Base-by-base conservation (phyloP, 148 eudicot species). In the Talinum fruticosum region DNA sequence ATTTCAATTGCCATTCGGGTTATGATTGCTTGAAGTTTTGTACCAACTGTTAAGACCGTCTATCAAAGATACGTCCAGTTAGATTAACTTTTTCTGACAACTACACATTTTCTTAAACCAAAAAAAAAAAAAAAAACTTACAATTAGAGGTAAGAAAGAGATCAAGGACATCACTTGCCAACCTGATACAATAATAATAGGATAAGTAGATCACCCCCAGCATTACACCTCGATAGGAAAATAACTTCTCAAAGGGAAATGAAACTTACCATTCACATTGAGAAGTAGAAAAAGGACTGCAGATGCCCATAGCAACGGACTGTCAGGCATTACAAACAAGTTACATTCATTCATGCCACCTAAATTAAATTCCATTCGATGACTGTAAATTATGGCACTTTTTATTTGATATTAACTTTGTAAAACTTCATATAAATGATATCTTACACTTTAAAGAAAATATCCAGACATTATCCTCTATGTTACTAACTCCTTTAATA, bases 1-100 rank as follows among this genome's bases (percentile, higher is more conserved):
- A 95, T 93, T 85, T 95, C 97, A 32, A 95, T 84, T 8, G 99
- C 97, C 99, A 95, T 95, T 66, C 51, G 79, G 34, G 96, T 73
- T 81, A 95, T 91, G 74, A 95, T 88, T 30, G 96, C 89, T 80
- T 95, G 91, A 45, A 95, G 96, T 84, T 95, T 95, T 73, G 92
- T 88, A 72, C 99, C 99, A 73, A 95, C 89, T 71, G 91, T 83
- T 79, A 95, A 82, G 61, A 87, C 80, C 71, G 89, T 85, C 99
- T 95, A 75, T 24, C 79, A 79, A 53, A 18, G 18, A 1, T n/a
- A n/a, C n/a, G n/a, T n/a, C n/a, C n/a, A n/a, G n/a, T n/a, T n/a
- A n/a, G n/a, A n/a, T 72, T 72, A 76, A 36, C 45, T 41, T 41
- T 41, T n/a, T n/a, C n/a, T n/a, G n/a, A n/a, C n/a, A n/a, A n/a